These are phyloP conservation scores for Dactylorhiza incarnata DNA, from an alignment of 106 monocot species.

Conservation along the genomic window DNA sequence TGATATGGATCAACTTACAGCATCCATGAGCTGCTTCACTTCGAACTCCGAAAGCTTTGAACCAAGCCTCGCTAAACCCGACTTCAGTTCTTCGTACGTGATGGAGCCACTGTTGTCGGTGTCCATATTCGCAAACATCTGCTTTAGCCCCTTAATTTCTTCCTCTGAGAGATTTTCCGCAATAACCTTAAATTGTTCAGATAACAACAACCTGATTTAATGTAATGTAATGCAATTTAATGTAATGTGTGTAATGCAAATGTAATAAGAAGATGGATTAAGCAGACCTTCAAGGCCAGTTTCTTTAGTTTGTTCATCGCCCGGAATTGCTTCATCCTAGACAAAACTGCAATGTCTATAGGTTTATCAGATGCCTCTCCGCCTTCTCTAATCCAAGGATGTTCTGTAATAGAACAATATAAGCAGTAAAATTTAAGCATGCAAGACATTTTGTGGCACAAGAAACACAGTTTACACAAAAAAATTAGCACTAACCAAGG, in stretches of 20 bases:
- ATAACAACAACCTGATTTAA: background rate
- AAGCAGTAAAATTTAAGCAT: background rate
- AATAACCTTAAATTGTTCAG: conserved; percentile 27
- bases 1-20: conserved; percentile 25
- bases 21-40: conserved; percentile 54
- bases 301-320: conserved; percentile 57
- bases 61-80: conserved; percentile 33
- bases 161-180: conserved; percentile 53
- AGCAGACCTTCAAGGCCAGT: conserved; percentile 33
- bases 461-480: background rate
- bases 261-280: background rate
- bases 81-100: conserved; percentile 46
- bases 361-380: conserved; percentile 41
- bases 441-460: background rate
- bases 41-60: conserved; percentile 41
- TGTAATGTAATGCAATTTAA: too few species aligned
- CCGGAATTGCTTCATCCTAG: conserved; percentile 49
- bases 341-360: conserved; percentile 42
- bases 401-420: conserved; percentile 19
- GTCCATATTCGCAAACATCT: conserved; percentile 52
- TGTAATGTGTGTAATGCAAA: too few species aligned
- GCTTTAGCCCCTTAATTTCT: conserved; percentile 50
- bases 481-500: conserved; percentile 31
- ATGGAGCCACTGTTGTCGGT: conserved; percentile 42
- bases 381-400: conserved; percentile 45